These are phyloP conservation scores for Melastoma malabathricum DNA, from an alignment of 345 rosid species.

Conservation along the genomic window DNA sequence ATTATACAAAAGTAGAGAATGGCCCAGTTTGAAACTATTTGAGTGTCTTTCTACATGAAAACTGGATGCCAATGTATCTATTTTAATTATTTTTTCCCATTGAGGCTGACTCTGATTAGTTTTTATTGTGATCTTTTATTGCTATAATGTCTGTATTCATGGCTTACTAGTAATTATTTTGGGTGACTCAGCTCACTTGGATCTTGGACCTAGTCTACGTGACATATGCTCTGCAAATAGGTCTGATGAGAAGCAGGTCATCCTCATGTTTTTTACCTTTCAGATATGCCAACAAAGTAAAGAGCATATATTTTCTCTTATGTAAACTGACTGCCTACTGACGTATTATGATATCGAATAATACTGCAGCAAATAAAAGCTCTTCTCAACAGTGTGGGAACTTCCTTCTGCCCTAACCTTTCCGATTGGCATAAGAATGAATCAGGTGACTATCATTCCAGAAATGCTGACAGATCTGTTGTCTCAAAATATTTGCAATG, in stretches of 20 bases:
- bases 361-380: slow-evolving; percentile 76
- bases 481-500: slow-evolving; percentile 71
- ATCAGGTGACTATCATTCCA: slow-evolving; percentile 34
- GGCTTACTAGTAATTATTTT: slow-evolving; percentile 4
- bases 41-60: too few species aligned
- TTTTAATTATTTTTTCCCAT: too few species aligned
- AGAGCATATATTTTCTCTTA: not conserved
- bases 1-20: too few species aligned
- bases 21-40: too few species aligned
- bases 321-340: not conserved
- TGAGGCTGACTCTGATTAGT: not conserved
- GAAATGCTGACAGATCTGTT: slow-evolving; percentile 75
- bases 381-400: slow-evolving; percentile 60
- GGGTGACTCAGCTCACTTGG: slow-evolving; percentile 46
- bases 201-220: slow-evolving; percentile 72
- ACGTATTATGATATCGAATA: slow-evolving; percentile 6
- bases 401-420: slow-evolving; percentile 59
- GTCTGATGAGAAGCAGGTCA: slow-evolving; percentile 84
- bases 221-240: slow-evolving; percentile 82
- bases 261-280: too few species aligned
- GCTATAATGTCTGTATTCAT: not conserved
- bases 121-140: not conserved
- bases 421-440: slow-evolving; percentile 73
- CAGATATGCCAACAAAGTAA: too few species aligned
- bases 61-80: too few species aligned